Percentiles rank a stretch among this genome's conserved stretches.
Conservation (phyloP, 345 rosid genomes). For the Anastatica hierochuntica region DNA sequence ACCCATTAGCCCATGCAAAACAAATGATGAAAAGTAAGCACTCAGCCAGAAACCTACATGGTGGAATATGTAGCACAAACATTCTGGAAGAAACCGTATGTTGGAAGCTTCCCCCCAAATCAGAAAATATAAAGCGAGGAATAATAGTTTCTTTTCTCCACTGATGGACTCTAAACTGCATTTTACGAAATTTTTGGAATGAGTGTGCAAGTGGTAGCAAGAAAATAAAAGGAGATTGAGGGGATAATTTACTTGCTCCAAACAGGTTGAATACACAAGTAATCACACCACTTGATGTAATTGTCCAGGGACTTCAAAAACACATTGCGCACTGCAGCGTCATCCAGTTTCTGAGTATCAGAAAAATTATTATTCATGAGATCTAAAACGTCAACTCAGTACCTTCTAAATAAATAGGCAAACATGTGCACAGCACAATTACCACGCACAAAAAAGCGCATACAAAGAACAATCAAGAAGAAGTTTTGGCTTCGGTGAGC, state of each 20-base stretch:
- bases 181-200: neutral
- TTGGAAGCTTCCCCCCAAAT: constrained; percentile 98
- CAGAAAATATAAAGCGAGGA: constrained; percentile 67
- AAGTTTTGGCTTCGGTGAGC: neutral
- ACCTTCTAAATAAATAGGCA: neutral
- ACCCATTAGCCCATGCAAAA: neutral
- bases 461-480: neutral
- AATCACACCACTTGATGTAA: constrained; percentile 85
- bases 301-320: constrained; percentile 77
- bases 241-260: constrained; percentile 63
- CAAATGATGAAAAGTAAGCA: constrained; percentile 11
- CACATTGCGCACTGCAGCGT: constrained; percentile 61
- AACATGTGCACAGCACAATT: neutral
- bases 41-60: constrained; percentile 43
- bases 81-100: constrained; percentile 82
- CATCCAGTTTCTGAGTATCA: constrained; percentile 55
- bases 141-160: constrained; percentile 77
- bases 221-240: constrained; percentile 4
- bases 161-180: constrained; percentile 70
- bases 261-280: constrained; percentile 74
- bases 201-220: constrained; percentile 15
- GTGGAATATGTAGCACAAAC: constrained; percentile 94
- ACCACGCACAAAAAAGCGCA: neutral
- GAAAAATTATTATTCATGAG: neutral
- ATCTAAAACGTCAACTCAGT: constrained; percentile 1